Evolutionary conservation across 495 filamentous ascomycete species (phyloP).

Genomic region (Hypoxylon intermedium): DNA sequence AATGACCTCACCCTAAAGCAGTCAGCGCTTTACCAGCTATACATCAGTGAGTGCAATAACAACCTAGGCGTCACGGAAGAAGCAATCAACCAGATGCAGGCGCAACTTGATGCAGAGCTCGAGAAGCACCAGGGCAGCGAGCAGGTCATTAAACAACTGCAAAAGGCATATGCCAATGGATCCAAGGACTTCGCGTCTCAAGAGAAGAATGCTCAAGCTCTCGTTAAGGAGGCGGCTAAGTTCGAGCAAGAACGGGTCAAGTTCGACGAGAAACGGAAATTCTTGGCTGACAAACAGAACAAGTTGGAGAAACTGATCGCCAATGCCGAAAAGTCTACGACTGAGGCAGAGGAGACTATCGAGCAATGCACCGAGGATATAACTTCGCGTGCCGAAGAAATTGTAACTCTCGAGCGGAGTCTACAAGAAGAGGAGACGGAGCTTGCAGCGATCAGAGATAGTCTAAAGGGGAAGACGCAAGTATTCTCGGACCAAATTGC

Average conservation of each 20-base stretch:
- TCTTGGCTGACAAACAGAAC: slow-evolving; percentile 85
- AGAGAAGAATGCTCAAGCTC: slow-evolving; percentile 79
- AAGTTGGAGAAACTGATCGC: slow-evolving; percentile 91
- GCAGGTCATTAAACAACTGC: slow-evolving; percentile 85
- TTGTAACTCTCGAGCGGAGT: slow-evolving; percentile 71
- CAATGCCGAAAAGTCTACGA: slow-evolving; percentile 65
- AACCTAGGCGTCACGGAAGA: slow-evolving; percentile 91
- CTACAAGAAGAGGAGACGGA: slow-evolving; percentile 83
- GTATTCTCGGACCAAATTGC: slow-evolving; percentile 91
- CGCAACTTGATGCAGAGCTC: slow-evolving; percentile 82
- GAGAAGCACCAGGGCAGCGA: slow-evolving; percentile 93
- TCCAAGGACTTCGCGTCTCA: slow-evolving; percentile 80
- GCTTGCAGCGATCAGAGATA: slow-evolving; percentile 77
- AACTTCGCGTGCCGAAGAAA: slow-evolving; percentile 73
- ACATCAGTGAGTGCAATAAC: slow-evolving; percentile 83
- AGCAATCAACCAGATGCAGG: slow-evolving; percentile 87
- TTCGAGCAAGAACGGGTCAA: slow-evolving; percentile 96
- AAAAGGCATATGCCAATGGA: slow-evolving; percentile 82
- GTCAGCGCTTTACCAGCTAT: slow-evolving; percentile 87
- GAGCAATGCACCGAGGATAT: slow-evolving; percentile 80
- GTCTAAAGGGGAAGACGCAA: slow-evolving; percentile 93
- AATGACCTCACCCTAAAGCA: slow-evolving; percentile 92
- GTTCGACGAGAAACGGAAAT: slow-evolving; percentile 96
- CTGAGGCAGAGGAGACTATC: slow-evolving; percentile 77
- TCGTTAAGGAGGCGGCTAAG: slow-evolving; percentile 87